These are phyloP conservation scores for Kluyveromyces sp. DNA, from an alignment of 1,139 yeast genomes.

Conservation along the genomic window DNA sequence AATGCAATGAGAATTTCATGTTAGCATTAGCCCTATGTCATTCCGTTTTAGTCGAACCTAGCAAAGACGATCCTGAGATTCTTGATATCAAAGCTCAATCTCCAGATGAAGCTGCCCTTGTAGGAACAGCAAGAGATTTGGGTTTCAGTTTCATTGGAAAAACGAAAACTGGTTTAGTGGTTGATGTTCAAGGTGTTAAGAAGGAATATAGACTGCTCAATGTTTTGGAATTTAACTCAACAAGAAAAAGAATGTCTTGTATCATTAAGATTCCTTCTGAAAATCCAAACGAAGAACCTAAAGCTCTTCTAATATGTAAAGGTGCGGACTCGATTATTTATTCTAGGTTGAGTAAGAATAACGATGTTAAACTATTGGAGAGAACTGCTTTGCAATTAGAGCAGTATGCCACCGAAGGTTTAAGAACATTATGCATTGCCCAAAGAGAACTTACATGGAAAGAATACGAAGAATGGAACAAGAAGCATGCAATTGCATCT, in stretches of 20 bases:
- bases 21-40: constrained; percentile 84
- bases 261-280: constrained; percentile 55
- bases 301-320: constrained; percentile 62
- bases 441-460: constrained; percentile 60
- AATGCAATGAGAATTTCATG: constrained; percentile 72
- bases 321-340: constrained; percentile 95
- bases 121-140: constrained; percentile 84
- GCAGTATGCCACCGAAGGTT: constrained; percentile 92
- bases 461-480: constrained; percentile 61
- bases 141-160: constrained; percentile 79
- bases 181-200: constrained; percentile 68
- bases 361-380: constrained; percentile 36
- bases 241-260: constrained; percentile 95
- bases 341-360: constrained; percentile 47
- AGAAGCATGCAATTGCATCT: constrained; percentile 65
- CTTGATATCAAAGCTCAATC: constrained; percentile 82
- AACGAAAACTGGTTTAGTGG: constrained; percentile 58
- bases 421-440: constrained; percentile 90
- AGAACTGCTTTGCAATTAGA: constrained; percentile 80
- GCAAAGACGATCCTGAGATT: constrained; percentile 47
- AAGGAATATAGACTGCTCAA: constrained; percentile 68
- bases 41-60: constrained; percentile 75
- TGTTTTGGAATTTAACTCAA: constrained; percentile 77
- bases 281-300: constrained; percentile 38
- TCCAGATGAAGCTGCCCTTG: constrained; percentile 98